These are phyloP conservation scores for Amphibolis antarctica DNA, from an alignment of 106 monocot species.

Conservation along the genomic window DNA sequence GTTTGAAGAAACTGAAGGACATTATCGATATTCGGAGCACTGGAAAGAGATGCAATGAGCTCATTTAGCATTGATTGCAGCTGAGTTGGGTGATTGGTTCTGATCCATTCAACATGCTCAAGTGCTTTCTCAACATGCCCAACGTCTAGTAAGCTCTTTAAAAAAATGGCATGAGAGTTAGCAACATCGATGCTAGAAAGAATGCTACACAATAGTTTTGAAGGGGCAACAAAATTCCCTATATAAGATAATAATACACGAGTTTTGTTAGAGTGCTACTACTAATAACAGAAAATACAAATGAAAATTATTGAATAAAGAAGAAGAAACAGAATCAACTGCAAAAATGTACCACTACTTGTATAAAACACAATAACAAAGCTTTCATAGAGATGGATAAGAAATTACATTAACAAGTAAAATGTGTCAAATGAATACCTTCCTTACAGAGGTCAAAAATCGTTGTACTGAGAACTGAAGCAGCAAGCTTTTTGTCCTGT, in stretches of 20 bases:
- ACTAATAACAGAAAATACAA: no score
- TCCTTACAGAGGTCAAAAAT: conserved; percentile 43
- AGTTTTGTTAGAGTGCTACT: no score
- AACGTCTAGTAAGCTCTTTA: conserved; percentile 48
- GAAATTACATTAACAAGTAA: not conserved
- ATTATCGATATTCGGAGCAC: conserved; percentile 44
- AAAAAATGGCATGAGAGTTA: conserved; percentile 44
- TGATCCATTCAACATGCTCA: conserved; percentile 49
- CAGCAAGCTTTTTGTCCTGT: conserved; percentile 42
- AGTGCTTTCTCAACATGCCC: conserved; percentile 50
- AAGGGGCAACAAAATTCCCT: conserved; percentile 46
- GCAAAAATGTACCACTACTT: not conserved
- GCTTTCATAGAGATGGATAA: not conserved
- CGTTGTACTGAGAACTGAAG: conserved; percentile 30
- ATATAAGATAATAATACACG: not conserved
- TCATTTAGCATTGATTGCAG: conserved; percentile 26
- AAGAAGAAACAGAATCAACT: not conserved
- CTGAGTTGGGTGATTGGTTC: conserved; percentile 14
- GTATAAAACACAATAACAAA: no score
- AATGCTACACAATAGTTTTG: conserved; percentile 21
- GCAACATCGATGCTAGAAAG: conserved; percentile 24
- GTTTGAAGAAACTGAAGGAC: conserved; percentile 36
- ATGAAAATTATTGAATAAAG: not conserved
- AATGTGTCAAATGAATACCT: conserved; percentile 25
- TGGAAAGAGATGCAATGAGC: conserved; percentile 58